Base-by-base conservation (phyloP, 208 protist species). In the Leishmania major region DNA sequence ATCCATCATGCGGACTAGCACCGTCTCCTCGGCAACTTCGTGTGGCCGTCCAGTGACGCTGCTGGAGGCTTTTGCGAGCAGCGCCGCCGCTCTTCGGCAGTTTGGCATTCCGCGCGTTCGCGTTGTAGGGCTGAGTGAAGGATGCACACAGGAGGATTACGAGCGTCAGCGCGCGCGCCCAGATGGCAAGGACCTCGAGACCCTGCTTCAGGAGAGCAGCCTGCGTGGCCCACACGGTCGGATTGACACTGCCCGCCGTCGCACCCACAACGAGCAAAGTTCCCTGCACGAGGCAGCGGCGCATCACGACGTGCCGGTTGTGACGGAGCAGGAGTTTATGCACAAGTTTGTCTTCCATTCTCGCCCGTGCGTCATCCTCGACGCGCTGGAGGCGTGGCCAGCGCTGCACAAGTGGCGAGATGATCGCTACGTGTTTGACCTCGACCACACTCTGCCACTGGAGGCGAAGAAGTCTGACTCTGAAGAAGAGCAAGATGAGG, bases 281-380 rank as follows among this genome's bases (percentile, higher is more conserved):
- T 79, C 62, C 55, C 77, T 22, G 70, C 71, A 22, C 28, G 80
- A 51, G 59, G 73, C 67, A 37, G 66, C 73, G 60, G 45, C 71
- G 13, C 67, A 81, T 62, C 71, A 66, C 19, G 70, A 84, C 49
- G 69, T 89, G 11, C 88, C 90, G 17, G 83, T 86, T 25, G 73
- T 96, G 4, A 94, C 88, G 31, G 90, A 95, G 82, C 86, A 93
- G 79, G 85, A 95, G 60, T 97, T 97, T 75, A 94, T 96, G 92
- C 88, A 91, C 49, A 90, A 95, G 78, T 97, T 92, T 86, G 93
- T 97, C 22, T 95, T 96, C 64, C 92, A 93, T 77, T 94, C 89
- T 1, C 90, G 92, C 1, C 94, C 94, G 25, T 96, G 92, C 74
- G 87, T 97, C 17, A 95, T 97, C 87, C 80, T 95, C 3, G 92